phyloP scores from a whole-genome alignment of 2,329 filamentous ascomycete species.

The Diaporthe sp. region DNA sequence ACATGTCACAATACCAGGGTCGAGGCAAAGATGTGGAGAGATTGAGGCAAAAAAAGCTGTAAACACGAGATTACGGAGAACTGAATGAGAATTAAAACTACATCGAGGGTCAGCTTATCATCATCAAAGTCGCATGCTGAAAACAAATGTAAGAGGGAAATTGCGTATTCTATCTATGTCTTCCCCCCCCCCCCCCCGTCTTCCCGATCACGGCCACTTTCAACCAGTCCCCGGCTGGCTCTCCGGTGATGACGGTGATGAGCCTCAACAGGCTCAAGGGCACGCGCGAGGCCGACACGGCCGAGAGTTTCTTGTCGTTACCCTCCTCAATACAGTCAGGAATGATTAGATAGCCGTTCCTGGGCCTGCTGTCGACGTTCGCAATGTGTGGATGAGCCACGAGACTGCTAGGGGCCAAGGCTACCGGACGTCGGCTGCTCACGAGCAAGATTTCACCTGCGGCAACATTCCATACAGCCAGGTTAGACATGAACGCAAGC shows the following conservation, averaged over 20 bases:
- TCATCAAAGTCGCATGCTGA: too few species aligned
- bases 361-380: neutral
- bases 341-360: neutral
- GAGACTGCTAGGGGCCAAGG: neutral
- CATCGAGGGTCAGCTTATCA: too few species aligned
- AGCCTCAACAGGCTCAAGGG: neutral
- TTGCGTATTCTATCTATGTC: too few species aligned
- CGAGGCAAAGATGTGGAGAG: too few species aligned
- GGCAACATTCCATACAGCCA: neutral
- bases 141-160: too few species aligned
- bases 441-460: neutral
- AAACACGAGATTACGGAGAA: too few species aligned
- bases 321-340: neutral
- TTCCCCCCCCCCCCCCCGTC: too few species aligned
- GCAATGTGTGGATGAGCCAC: neutral
- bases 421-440: neutral
- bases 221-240: neutral
- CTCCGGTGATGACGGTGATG: neutral
- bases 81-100: too few species aligned
- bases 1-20: too few species aligned
- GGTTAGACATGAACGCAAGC: neutral
- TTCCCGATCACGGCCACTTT: too few species aligned
- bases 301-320: neutral
- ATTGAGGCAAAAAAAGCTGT: too few species aligned
- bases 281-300: neutral